These are phyloP conservation scores for Nicotiana attenuata DNA, from an alignment of 257 asterid genomes.

Conservation along the genomic window DNA sequence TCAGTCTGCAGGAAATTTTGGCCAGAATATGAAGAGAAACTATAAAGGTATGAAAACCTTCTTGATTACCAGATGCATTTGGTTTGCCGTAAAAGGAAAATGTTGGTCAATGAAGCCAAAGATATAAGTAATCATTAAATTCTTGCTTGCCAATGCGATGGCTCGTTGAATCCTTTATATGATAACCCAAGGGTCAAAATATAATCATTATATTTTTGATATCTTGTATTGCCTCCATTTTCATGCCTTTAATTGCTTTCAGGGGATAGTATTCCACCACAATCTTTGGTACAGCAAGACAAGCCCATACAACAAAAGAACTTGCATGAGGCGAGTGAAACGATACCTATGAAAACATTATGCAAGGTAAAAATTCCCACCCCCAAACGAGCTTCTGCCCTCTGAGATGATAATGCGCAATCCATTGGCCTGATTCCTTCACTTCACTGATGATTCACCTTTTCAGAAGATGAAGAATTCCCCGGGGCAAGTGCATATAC, in stretches of 20 bases:
- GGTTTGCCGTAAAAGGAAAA: neutral
- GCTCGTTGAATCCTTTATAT: no score
- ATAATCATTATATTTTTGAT: no score
- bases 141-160: no score
- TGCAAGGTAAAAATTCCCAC: neutral
- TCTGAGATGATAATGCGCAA: no score
- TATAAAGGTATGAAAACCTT: neutral
- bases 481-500: no score
- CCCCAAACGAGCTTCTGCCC: neutral
- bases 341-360: neutral
- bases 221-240: neutral
- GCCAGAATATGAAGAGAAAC: neutral
- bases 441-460: no score
- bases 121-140: no score
- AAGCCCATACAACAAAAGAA: neutral
- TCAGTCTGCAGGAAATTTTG: neutral
- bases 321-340: neutral
- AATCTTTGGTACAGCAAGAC: neutral
- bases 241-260: neutral
- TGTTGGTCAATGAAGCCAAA: no score
- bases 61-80: neutral
- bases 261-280: neutral
- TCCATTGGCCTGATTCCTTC: neutral
- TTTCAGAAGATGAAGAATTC: neutral
- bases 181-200: no score